Conservation (phyloP, 2,329 filamentous ascomycete species). For the Calonectria pseudoturangicola region DNA sequence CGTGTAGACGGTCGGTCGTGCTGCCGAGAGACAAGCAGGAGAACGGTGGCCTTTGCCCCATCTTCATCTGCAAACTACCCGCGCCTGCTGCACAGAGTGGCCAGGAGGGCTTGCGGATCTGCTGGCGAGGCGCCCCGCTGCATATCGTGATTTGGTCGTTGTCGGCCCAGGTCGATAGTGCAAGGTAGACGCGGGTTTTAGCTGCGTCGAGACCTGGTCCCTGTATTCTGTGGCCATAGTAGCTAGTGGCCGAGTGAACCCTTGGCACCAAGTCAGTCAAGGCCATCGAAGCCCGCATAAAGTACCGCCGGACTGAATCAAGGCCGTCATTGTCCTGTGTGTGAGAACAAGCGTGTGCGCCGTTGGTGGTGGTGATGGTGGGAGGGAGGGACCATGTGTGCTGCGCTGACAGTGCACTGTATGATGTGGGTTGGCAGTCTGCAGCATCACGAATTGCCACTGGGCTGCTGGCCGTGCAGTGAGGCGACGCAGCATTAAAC, state of each 20-base stretch:
- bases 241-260: conserved; percentile 34
- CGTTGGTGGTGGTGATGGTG: conserved; percentile 31
- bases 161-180: conserved; percentile 28
- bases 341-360: conserved; percentile 27
- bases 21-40: conserved; percentile 39
- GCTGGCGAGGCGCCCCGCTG: conserved; percentile 51
- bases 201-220: conserved; percentile 48
- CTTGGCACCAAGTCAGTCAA: conserved; percentile 34
- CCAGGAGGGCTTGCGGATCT: conserved; percentile 50
- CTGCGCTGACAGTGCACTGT: conserved; percentile 9
- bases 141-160: conserved; percentile 49
- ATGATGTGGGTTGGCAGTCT: conserved; percentile 17
- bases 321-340: conserved; percentile 20
- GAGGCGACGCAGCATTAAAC: conserved; percentile 14
- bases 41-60: conserved; percentile 40
- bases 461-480: conserved; percentile 17
- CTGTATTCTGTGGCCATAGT: conserved; percentile 39
- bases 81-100: conserved; percentile 50
- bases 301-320: conserved; percentile 30
- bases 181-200: conserved; percentile 44
- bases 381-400: conserved; percentile 21
- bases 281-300: conserved; percentile 27
- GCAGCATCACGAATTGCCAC: conserved; percentile 6
- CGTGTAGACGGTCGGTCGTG: conserved; percentile 15
- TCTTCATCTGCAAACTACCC: conserved; percentile 53